Percentiles rank a stretch among this genome's conserved stretches.
phyloP scores from a whole-genome alignment of 768 basidiomycete species.

The Serendipita sp. region DNA sequence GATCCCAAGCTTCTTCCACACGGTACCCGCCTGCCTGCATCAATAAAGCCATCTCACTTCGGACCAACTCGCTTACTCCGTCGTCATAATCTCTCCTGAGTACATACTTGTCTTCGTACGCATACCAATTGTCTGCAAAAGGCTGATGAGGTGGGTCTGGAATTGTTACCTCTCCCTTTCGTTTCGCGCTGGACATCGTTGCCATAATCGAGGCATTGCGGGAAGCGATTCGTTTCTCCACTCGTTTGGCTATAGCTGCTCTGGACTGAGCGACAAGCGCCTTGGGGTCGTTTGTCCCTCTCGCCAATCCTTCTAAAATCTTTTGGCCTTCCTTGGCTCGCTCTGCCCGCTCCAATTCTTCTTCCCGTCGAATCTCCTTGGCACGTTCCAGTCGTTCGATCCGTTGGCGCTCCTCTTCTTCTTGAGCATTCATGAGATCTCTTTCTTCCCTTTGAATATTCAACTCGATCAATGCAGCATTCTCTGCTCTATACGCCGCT shows the following conservation, averaged over 20 bases:
- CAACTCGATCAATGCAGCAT: constrained; percentile 64
- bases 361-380: constrained; percentile 42
- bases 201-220: background rate
- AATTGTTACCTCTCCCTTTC: constrained; percentile 22
- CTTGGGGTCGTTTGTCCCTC: constrained; percentile 41
- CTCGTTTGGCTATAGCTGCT: constrained; percentile 36
- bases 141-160: constrained; percentile 72
- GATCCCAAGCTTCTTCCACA: constrained; percentile 72
- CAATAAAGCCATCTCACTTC: constrained; percentile 58
- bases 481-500: constrained; percentile 57
- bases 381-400: constrained; percentile 54
- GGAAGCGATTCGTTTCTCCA: background rate
- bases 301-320: constrained; percentile 69
- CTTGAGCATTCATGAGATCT: constrained; percentile 50
- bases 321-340: constrained; percentile 52
- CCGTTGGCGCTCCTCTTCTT: constrained; percentile 68
- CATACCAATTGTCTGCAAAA: constrained; percentile 58
- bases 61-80: constrained; percentile 55
- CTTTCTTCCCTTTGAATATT: constrained; percentile 73
- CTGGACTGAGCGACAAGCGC: constrained; percentile 31
- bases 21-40: constrained; percentile 73
- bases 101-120: constrained; percentile 51
- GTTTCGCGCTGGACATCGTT: background rate
- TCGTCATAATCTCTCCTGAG: constrained; percentile 49
- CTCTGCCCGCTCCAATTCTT: constrained; percentile 63